Conservation (phyloP, 192 early-diverging fungal genomes). For the Phlyctochytrium planicorne region DNA sequence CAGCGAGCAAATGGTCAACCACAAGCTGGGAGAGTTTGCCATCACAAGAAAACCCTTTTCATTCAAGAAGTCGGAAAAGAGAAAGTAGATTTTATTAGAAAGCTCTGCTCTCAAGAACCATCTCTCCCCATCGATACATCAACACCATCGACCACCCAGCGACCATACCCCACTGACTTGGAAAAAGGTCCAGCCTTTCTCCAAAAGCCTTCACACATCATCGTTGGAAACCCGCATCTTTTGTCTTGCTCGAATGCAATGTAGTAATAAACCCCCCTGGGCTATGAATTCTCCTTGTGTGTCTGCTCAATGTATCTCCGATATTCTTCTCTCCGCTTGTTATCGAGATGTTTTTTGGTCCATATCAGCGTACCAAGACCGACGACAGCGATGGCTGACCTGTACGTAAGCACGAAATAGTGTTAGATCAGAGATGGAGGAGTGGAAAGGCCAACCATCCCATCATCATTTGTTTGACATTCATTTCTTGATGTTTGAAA, state of each 20-base stretch:
- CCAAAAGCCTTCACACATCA: too few species aligned
- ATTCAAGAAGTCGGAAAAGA: constrained; percentile 51
- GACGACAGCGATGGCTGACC: neutral
- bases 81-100: too few species aligned
- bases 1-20: constrained; percentile 91
- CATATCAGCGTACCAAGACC: neutral
- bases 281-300: too few species aligned
- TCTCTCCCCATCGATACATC: too few species aligned
- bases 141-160: too few species aligned
- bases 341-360: neutral
- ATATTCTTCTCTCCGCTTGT: neutral
- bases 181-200: too few species aligned
- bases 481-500: neutral
- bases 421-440: neutral
- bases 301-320: neutral
- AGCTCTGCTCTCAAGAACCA: too few species aligned
- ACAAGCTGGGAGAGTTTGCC: constrained; percentile 93
- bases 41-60: constrained; percentile 81
- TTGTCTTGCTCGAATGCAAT: too few species aligned
- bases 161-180: too few species aligned
- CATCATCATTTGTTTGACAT: neutral
- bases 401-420: neutral
- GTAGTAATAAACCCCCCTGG: too few species aligned
- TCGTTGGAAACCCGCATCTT: too few species aligned
- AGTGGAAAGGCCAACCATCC: neutral